Evolutionary conservation across 306 rosid species (phyloP), one percentile per base, ranked within the genome.

Genomic region (Rubus idaeus): DNA sequence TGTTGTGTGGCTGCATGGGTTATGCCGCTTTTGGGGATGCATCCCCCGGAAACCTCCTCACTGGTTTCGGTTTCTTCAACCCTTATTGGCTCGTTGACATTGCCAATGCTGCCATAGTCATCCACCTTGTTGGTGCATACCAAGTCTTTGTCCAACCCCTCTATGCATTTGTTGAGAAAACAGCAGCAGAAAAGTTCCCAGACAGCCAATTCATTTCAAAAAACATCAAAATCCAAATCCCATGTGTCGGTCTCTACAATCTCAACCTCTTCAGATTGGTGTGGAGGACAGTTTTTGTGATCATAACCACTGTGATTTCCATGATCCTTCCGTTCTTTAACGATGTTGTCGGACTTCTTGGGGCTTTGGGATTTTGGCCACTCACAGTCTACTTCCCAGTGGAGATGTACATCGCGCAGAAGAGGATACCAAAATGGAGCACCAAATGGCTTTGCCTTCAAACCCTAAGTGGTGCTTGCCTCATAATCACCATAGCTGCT

Each of bases 291-390:
- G 14, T 74, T 45, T 93, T 88, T 78, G 98, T 89, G 56, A 55
- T 87, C 46, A 3, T 87, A 8, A 93, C 95, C 73, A 89, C 93
- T 6, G 77, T 88, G 10, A 68, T 87, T 40, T 85, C 96, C 35
- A 93, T 93, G 98, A 14, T 89, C 82, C 86, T 93, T 23, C 98
- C 98, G 0, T 93, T 93, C 82, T 91, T 93, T 78, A 93, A 93
- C 74, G 94, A 89, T 75, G 71, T 93, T 5, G 90, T 86, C 13
- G 98, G 94, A 68, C 85, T 93, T n/a, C 86, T 93, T 35, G 98
- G 98, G 7, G 94, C 98, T 35, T 47, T 90, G 67, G 93, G 93
- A 26, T 90, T 90, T 80, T 93, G 96, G 96, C 97, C 97, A 20
- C 81, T 90, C 20, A 89, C 92, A 0, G 96, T 92, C 2, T 88